Conservation (phyloP, 768 basidiomycete species). For the Lactarius sp. region DNA sequence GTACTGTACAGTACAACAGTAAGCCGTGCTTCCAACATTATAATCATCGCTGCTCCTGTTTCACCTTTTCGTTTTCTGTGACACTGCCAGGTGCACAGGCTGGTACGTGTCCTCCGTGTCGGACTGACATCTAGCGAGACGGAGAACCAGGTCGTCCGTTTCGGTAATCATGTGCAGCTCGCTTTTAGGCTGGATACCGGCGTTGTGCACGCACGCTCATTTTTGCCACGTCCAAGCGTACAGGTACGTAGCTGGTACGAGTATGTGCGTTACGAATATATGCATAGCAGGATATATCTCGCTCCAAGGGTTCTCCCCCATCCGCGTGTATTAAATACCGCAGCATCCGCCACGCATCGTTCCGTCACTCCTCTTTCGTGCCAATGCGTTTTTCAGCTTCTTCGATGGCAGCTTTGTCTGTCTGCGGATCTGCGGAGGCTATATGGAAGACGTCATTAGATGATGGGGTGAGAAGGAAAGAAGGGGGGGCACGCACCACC, state of each 20-base stretch:
- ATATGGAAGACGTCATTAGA: slow-evolving; percentile 4
- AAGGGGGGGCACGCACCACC: slow-evolving; percentile 45
- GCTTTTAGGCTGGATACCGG: not conserved
- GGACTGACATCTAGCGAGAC: no score
- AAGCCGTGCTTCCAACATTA: no score
- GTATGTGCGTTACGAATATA: slow-evolving; percentile 11
- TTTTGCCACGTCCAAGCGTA: not conserved
- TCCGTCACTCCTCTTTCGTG: slow-evolving; percentile 51
- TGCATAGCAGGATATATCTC: slow-evolving; percentile 17
- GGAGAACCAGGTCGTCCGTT: not conserved
- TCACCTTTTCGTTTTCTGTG: no score
- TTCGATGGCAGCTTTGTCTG: slow-evolving; percentile 80
- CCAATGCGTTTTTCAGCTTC: slow-evolving; percentile 84
- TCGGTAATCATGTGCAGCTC: not conserved
- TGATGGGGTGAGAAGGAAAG: not conserved
- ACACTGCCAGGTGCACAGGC: no score
- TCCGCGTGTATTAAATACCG: not conserved
- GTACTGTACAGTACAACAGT: no score
- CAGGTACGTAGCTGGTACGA: slow-evolving; percentile 3
- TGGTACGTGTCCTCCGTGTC: no score
- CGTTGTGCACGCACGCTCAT: not conserved
- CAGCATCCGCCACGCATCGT: not conserved
- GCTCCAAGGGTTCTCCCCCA: slow-evolving; percentile 1
- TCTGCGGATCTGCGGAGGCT: slow-evolving; percentile 66
- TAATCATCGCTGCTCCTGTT: no score